phyloP scores from a whole-genome alignment of 2,329 filamentous ascomycete species.

The Hansfordia pulvinata region DNA sequence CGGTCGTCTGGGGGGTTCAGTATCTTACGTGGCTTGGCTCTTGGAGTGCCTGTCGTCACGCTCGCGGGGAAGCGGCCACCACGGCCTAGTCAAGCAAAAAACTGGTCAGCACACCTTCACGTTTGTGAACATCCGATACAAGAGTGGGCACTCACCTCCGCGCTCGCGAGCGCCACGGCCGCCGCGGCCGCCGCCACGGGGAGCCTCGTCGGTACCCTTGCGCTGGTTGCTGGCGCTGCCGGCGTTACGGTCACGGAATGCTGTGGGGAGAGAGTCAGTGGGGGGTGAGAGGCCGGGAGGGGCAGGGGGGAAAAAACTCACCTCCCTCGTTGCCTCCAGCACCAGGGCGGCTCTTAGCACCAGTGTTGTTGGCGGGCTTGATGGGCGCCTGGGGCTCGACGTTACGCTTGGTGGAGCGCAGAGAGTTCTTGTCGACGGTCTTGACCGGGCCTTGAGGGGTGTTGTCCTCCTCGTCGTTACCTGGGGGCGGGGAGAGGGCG shows the following conservation, averaged over 20 bases:
- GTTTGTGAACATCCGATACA: not conserved
- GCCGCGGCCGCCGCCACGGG: constrained; percentile 42
- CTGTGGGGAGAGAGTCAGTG: constrained; percentile 27
- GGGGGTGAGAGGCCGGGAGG: constrained; percentile 4
- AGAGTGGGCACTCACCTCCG: constrained; percentile 30
- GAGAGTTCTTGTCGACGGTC: constrained; percentile 72
- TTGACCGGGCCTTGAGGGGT: constrained; percentile 70
- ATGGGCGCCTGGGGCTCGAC: constrained; percentile 59
- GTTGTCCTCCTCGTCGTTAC: constrained; percentile 56
- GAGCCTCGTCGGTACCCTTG: constrained; percentile 59
- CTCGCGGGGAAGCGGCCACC: constrained; percentile 36
- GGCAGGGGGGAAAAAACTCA: constrained; percentile 33
- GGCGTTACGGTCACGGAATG: constrained; percentile 79
- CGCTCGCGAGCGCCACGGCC: constrained; percentile 50
- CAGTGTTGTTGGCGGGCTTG: constrained; percentile 21
- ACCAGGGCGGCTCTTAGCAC: constrained; percentile 35
- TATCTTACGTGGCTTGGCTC: constrained; percentile 28
- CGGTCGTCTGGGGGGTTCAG: not conserved
- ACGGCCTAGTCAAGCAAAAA: constrained; percentile 26
- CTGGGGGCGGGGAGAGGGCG: constrained; percentile 25
- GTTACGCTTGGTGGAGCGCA: constrained; percentile 74
- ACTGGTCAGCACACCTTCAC: constrained; percentile 6
- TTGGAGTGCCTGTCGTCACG: constrained; percentile 43
- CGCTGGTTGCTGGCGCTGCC: constrained; percentile 72
- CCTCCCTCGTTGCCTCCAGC: constrained; percentile 74